These are phyloP conservation scores for Mycena galericulata DNA, from an alignment of 768 basidiomycete species.

Conservation along the genomic window DNA sequence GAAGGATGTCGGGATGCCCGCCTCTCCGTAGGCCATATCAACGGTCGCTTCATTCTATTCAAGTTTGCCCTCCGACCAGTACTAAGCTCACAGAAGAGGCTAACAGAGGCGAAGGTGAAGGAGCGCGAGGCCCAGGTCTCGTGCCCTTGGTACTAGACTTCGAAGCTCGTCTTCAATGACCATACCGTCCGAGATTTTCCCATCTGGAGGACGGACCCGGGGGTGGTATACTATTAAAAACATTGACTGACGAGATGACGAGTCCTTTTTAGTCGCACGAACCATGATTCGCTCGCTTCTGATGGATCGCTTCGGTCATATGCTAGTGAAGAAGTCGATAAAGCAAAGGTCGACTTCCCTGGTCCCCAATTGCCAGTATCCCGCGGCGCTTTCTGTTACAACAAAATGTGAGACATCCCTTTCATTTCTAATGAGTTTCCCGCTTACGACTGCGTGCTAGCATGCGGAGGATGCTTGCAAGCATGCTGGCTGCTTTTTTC, in stretches of 20 bases:
- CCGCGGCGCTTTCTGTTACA: neutral
- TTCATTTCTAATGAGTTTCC: neutral
- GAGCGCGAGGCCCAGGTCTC: neutral
- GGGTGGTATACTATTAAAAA: neutral
- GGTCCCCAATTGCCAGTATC: neutral
- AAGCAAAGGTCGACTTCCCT: conserved; percentile 3
- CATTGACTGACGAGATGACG: conserved; percentile 3
- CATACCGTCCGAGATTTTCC: conserved; percentile 22
- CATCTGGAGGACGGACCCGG: conserved; percentile 6
- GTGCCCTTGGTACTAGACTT: no score
- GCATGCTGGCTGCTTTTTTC: conserved; percentile 17
- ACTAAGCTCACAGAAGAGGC: no score
- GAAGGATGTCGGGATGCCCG: no score
- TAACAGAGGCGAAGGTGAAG: neutral
- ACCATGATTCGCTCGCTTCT: conserved; percentile 26
- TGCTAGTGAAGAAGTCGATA: conserved; percentile 15
- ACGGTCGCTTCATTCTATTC: no score
- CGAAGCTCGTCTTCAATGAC: conserved; percentile 2
- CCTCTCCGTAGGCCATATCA: no score
- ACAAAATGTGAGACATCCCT: neutral
- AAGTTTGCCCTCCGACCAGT: no score
- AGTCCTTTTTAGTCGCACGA: no score
- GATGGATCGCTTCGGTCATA: conserved; percentile 21
- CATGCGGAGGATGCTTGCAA: conserved; percentile 28
- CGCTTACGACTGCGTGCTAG: conserved; percentile 2